Base-by-base conservation (phyloP, 1,284 basidiomycete species). In the Cryptococcus sp. region DNA sequence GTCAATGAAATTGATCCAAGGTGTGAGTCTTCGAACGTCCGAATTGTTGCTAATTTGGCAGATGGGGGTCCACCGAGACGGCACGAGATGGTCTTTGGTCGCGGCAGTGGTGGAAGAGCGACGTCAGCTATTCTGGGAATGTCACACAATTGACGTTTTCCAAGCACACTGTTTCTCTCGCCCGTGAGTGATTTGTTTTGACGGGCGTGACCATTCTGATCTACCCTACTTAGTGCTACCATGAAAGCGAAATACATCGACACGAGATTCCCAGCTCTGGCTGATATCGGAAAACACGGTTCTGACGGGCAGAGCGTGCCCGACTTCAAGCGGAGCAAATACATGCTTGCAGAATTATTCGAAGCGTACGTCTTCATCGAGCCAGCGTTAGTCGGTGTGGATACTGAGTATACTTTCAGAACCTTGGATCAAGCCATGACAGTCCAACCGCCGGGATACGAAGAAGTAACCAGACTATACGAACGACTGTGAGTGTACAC, bases 271-370 rank as follows among this genome's bases (percentile, higher is more conserved):
- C 68, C 67, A 13, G 16, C 47, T 23, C 8, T 35, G 8, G 30
- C 30, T 35, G 30, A 35, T 35, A 35, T 8, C 7, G 30, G 30
- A 13, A 57, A 63, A 13, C 47, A 53, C 13, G 42, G 48, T 17
- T 47, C 58, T 17, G 22, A 50, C 6, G 47, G 50, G 20, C 38
- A 8, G 23, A 38, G n/a, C 40, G 15, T 42, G 19, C 38, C 19
- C 22, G 60, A 54, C 0, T 71, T 63, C 49, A 52, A 55, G n/a
- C 62, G 60, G 8, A 43, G 61, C 46, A 69, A 69, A 43, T 66
- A 61, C 42, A 53, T 55, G 35, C 46, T 69, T 22, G 47, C 52
- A 4, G 41, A 56, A 25, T 42, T 65, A 42, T 58, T 50, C 22
- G 43, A 48, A 47, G 42, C 41, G 55, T 56, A 17, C 47, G 51